Evolutionary conservation across 164 flowering plant genomes (phyloP).

Genomic region (Stephania japonica): DNA sequence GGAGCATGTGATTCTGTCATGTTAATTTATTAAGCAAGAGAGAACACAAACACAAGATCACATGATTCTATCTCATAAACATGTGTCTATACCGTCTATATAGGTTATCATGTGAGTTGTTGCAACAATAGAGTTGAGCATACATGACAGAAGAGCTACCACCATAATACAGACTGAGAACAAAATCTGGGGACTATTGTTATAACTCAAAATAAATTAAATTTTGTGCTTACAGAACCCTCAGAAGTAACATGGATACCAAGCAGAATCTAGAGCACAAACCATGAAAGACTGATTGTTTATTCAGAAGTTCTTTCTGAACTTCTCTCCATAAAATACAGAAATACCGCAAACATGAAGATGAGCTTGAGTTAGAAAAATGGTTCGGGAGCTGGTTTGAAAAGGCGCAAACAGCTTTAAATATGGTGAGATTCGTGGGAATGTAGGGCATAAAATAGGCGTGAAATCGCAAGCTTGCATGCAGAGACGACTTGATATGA

Average conservation of each 20-base stretch:
- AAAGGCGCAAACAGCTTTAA: not conserved
- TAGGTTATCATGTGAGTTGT: too few species aligned
- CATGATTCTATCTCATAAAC: too few species aligned
- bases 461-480: not conserved
- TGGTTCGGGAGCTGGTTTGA: not conserved
- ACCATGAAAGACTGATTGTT: not conserved
- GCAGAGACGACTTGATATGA: not conserved
- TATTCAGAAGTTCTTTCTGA: not conserved
- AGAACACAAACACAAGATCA: too few species aligned
- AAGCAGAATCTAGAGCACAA: not conserved
- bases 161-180: not conserved
- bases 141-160: not conserved
- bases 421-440: not conserved
- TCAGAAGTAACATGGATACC: not conserved
- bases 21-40: too few species aligned
- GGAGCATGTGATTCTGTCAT: too few species aligned
- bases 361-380: not conserved
- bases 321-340: not conserved
- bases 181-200: not conserved
- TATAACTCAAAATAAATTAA: not conserved
- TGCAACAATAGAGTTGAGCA: too few species aligned
- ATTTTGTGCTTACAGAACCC: not conserved
- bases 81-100: too few species aligned
- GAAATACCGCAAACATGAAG: not conserved
- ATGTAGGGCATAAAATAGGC: not conserved